Evolutionary conservation across 768 basidiomycete species (phyloP).

Genomic region (Austroboletus festivus): DNA sequence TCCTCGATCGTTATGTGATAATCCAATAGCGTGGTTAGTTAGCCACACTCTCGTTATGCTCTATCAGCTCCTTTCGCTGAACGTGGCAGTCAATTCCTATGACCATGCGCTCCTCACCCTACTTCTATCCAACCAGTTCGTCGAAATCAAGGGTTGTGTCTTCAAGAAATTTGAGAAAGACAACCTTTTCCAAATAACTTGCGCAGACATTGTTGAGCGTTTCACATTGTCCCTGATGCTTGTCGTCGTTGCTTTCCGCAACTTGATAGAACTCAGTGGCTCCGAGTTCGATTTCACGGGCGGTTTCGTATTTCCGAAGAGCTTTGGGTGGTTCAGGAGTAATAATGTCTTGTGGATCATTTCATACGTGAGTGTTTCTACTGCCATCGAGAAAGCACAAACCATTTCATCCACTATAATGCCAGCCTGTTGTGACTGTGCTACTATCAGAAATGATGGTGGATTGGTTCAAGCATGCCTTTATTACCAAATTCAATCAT

Average conservation of each 20-base stretch:
- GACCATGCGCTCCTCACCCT: constrained; percentile 93
- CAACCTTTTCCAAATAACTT: constrained; percentile 96
- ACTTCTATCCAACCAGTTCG: constrained; percentile 96
- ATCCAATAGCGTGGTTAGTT: constrained; percentile 42
- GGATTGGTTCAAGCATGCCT: constrained; percentile 99
- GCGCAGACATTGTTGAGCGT: constrained; percentile 97
- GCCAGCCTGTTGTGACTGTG: constrained; percentile 87
- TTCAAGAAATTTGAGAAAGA: constrained; percentile 99
- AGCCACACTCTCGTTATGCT: constrained; percentile 92
- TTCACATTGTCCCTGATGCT: constrained; percentile 93
- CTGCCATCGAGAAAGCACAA: not conserved
- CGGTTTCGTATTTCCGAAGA: constrained; percentile 72
- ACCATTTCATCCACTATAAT: not conserved
- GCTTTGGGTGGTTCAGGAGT: constrained; percentile 82
- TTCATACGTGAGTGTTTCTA: constrained; percentile 64
- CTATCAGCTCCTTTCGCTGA: constrained; percentile 91
- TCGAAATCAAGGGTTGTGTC: constrained; percentile 98
- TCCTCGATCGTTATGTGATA: not conserved
- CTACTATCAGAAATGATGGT: constrained; percentile 90
- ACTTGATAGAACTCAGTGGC: constrained; percentile 90
- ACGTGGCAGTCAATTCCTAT: constrained; percentile 97
- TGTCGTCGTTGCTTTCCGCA: constrained; percentile 85
- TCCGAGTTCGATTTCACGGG: constrained; percentile 78
- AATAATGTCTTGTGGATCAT: constrained; percentile 82
- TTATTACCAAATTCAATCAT: constrained; percentile 99